Evolutionary conservation across 1,284 basidiomycete genomes (phyloP).

Genomic region (Sphaerobolus stellatus): DNA sequence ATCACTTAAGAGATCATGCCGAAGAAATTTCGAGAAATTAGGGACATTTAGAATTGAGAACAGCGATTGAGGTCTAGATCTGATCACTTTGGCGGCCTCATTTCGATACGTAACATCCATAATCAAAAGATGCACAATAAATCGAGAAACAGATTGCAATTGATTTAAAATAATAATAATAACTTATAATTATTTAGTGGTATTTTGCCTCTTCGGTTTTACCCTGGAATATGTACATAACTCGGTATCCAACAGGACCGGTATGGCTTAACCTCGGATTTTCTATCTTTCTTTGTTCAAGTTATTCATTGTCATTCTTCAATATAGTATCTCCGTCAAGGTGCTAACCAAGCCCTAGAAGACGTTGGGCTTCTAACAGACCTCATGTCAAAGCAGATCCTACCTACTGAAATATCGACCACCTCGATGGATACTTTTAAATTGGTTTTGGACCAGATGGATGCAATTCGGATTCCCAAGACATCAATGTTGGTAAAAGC

Average conservation of each 20-base stretch:
- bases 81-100: too few species aligned
- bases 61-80: too few species aligned
- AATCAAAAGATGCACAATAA: too few species aligned
- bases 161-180: too few species aligned
- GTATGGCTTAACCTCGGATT: neutral
- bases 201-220: too few species aligned
- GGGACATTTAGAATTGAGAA: too few species aligned
- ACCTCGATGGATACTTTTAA: constrained; percentile 31
- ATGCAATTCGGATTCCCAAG: constrained; percentile 33
- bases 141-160: too few species aligned
- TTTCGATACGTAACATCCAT: too few species aligned
- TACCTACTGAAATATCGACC: constrained; percentile 14
- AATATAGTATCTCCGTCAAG: constrained; percentile 47
- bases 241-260: constrained; percentile 11
- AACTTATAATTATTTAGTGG: too few species aligned
- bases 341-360: constrained; percentile 49
- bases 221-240: too few species aligned
- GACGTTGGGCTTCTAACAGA: constrained; percentile 42
- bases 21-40: too few species aligned
- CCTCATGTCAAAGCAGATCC: constrained; percentile 36
- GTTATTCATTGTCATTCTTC: neutral
- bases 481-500: constrained; percentile 35
- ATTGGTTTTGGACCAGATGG: constrained; percentile 33
- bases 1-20: too few species aligned
- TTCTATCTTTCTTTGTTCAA: neutral